These are phyloP conservation scores for Gilbertella persicaria DNA, from an alignment of 371 early-diverging fungal species.

Conservation along the genomic window DNA sequence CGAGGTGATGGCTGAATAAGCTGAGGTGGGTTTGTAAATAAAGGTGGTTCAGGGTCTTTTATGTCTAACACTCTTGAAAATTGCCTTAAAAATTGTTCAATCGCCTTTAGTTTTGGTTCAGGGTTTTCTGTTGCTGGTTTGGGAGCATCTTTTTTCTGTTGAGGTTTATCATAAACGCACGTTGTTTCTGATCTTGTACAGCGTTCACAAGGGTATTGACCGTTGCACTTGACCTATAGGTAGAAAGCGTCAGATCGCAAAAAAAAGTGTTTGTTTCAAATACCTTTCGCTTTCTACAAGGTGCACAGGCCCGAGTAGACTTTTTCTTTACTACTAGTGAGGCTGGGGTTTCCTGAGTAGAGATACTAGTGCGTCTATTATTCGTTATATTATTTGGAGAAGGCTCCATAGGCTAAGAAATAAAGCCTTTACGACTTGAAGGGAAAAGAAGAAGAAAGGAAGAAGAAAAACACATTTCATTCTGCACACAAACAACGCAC, in stretches of 20 bases:
- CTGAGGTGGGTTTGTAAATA: too few species aligned
- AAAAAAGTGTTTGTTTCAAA: too few species aligned
- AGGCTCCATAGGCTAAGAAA: too few species aligned
- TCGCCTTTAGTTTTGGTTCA: constrained; percentile 15
- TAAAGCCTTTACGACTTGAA: too few species aligned
- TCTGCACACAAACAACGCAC: too few species aligned
- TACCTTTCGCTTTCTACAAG: constrained; percentile 33
- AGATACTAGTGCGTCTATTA: constrained; percentile 13
- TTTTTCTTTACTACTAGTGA: constrained; percentile 30
- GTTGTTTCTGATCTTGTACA: constrained; percentile 13
- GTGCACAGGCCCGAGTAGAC: constrained; percentile 25
- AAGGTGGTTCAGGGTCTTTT: constrained; percentile 7
- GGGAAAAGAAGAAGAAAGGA: too few species aligned
- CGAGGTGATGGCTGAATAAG: too few species aligned
- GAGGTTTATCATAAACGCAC: constrained; percentile 25
- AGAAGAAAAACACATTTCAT: too few species aligned
- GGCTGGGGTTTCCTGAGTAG: constrained; percentile 5
- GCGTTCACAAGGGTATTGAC: constrained; percentile 23
- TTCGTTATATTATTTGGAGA: too few species aligned
- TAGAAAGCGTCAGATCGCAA: neutral
- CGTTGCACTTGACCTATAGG: constrained; percentile 27
- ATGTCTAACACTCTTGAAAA: constrained; percentile 18
- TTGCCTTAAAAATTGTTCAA: constrained; percentile 14
- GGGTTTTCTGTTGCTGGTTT: constrained; percentile 16
- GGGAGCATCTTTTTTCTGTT: constrained; percentile 14